A percentile compares a stretch with the other conserved stretches of the same genome.
Conservation (phyloP, 805 yeast species). For the Spathaspora hagerdaliae region DNA sequence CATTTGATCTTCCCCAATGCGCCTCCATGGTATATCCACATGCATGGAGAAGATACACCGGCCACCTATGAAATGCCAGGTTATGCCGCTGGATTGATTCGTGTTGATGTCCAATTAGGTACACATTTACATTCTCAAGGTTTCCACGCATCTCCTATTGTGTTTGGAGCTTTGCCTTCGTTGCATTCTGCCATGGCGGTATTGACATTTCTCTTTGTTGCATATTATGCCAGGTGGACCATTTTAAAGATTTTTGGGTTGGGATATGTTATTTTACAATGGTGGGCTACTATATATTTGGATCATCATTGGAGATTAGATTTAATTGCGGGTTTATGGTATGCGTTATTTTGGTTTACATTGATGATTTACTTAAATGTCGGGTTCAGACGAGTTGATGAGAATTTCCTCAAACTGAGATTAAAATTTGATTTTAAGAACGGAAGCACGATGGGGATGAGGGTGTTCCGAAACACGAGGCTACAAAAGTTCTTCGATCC, state of each 20-base stretch:
- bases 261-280: conserved; percentile 49
- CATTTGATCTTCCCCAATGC: conserved; percentile 66
- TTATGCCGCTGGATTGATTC: conserved; percentile 65
- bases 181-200: conserved; percentile 68
- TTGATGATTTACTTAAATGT: conserved; percentile 4
- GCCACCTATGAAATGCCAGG: conserved; percentile 68
- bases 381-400: conserved; percentile 14
- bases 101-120: conserved; percentile 60
- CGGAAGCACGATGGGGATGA: conserved; percentile 58
- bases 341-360: conserved; percentile 20
- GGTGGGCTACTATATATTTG: conserved; percentile 75
- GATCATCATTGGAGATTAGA: conserved; percentile 74
- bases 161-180: conserved; percentile 64
- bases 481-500: conserved; percentile 55
- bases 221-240: conserved; percentile 35
- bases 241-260: conserved; percentile 32
- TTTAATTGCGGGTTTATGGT: conserved; percentile 50
- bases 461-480: conserved; percentile 49
- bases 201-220: conserved; percentile 39
- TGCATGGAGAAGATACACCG: conserved; percentile 52
- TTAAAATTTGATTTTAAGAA: conserved; percentile 39
- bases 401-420: conserved; percentile 28
- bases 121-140: conserved; percentile 55
- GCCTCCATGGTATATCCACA: conserved; percentile 70
- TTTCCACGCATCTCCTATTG: conserved; percentile 65